Conservation (phyloP, 768 basidiomycete species). For the Naganishia kalamii region DNA sequence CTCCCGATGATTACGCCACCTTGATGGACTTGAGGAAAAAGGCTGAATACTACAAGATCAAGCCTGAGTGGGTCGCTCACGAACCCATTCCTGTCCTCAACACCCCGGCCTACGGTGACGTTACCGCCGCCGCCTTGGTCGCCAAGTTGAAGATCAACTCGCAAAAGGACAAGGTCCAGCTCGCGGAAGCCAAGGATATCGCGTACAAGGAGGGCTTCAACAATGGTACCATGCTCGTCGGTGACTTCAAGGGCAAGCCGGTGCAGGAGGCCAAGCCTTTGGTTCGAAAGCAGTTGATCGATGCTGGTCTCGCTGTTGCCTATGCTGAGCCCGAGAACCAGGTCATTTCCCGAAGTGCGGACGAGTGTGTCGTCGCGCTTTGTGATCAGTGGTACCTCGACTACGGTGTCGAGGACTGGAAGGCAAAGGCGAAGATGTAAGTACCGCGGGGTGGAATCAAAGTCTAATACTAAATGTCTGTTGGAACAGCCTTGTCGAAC, state of each 20-base stretch:
- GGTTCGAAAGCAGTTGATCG: slow-evolving; percentile 77
- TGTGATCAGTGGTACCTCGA: slow-evolving; percentile 99
- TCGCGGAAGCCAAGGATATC: slow-evolving; percentile 93
- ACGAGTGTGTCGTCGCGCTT: slow-evolving; percentile 94
- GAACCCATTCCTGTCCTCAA: slow-evolving; percentile 81
- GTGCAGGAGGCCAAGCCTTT: slow-evolving; percentile 89
- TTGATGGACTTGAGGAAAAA: slow-evolving; percentile 90
- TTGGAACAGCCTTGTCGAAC: slow-evolving; percentile 60
- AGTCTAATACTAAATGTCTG: background rate
- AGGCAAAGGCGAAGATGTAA: slow-evolving; percentile 71
- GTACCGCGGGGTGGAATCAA: slow-evolving; percentile 36
- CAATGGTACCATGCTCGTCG: slow-evolving; percentile 80
- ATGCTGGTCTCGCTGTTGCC: slow-evolving; percentile 67
- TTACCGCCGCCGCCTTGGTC: slow-evolving; percentile 75
- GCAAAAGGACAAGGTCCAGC: slow-evolving; percentile 84
- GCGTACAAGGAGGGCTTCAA: slow-evolving; percentile 99
- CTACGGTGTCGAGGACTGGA: slow-evolving; percentile 90
- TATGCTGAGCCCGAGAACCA: slow-evolving; percentile 94
- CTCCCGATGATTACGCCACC: slow-evolving; percentile 91
- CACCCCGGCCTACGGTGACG: slow-evolving; percentile 86
- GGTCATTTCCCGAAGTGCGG: slow-evolving; percentile 81
- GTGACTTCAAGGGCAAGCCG: slow-evolving; percentile 78
- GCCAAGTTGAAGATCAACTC: slow-evolving; percentile 89
- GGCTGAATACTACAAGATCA: slow-evolving; percentile 89
- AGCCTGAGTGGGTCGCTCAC: slow-evolving; percentile 74